phyloP scores from a whole-genome alignment of 768 basidiomycete genomes.

The Mycena alexandri region DNA sequence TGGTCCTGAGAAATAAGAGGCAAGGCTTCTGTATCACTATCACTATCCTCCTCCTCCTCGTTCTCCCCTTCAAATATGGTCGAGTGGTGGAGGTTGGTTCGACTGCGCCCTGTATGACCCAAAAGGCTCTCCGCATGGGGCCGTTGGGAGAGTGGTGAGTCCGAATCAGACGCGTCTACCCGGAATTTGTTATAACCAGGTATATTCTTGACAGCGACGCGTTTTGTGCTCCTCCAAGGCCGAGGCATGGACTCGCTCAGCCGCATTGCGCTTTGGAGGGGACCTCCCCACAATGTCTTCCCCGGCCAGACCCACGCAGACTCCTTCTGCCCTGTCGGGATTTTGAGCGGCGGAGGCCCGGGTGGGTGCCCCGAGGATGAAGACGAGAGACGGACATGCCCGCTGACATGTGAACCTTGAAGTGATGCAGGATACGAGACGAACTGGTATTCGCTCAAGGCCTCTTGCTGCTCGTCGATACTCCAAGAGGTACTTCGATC shows the following conservation, averaged over 20 bases:
- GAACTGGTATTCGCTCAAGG: constrained; percentile 35
- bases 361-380: constrained; percentile 19
- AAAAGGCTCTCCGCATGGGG: constrained; percentile 19
- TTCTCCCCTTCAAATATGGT: constrained; percentile 33
- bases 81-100: constrained; percentile 25
- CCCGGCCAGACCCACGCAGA: constrained; percentile 33
- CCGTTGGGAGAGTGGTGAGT: constrained; percentile 34
- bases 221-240: constrained; percentile 30
- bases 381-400: constrained; percentile 37
- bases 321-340: background rate
- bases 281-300: constrained; percentile 27
- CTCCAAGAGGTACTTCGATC: constrained; percentile 35
- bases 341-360: constrained; percentile 25
- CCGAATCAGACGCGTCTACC: constrained; percentile 33
- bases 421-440: constrained; percentile 36
- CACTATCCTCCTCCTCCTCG: constrained; percentile 23
- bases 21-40: constrained; percentile 30
- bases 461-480: constrained; percentile 32
- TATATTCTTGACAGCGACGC: constrained; percentile 31
- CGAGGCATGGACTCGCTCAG: constrained; percentile 22
- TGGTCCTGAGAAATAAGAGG: constrained; percentile 31
- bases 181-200: constrained; percentile 27
- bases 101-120: constrained; percentile 15
- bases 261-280: constrained; percentile 14
- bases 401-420: constrained; percentile 31